Percentiles rank a stretch among this genome's conserved stretches.
phyloP scores from a whole-genome alignment of 2,329 filamentous ascomycete genomes.

The Helotiales sp. region DNA sequence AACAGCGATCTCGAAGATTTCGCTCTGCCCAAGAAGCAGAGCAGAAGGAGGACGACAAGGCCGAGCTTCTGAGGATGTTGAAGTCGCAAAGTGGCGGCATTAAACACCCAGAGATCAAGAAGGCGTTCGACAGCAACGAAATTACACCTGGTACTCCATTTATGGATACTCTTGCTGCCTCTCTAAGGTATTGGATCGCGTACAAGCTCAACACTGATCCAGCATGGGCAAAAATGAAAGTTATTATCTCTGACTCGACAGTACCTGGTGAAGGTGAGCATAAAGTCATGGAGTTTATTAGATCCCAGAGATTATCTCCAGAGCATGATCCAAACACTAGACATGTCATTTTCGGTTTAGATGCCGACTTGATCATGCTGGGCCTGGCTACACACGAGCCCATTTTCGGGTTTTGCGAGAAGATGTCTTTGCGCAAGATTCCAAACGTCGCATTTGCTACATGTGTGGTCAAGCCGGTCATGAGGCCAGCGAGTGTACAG shows the following conservation, averaged over 20 bases:
- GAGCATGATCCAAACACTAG: slow-evolving; percentile 95
- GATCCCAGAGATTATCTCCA: slow-evolving; percentile 86
- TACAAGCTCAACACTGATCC: slow-evolving; percentile 98
- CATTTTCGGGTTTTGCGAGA: slow-evolving; percentile 95
- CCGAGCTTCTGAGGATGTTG: slow-evolving; percentile 81
- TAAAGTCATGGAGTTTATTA: slow-evolving; percentile 98
- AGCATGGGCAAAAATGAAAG: slow-evolving; percentile 91
- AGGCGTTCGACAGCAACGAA: slow-evolving; percentile 84
- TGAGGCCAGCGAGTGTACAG: slow-evolving; percentile 81
- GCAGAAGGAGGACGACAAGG: slow-evolving; percentile 90
- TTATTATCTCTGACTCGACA: slow-evolving; percentile 97
- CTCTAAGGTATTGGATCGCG: slow-evolving; percentile 92
- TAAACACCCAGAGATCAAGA: slow-evolving; percentile 69
- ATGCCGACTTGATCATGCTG: slow-evolving; percentile 98
- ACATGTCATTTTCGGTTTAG: slow-evolving; percentile 96
- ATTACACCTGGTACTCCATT: slow-evolving; percentile 98
- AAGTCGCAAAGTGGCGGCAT: slow-evolving; percentile 70
- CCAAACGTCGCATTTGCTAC: slow-evolving; percentile 77
- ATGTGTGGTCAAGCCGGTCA: slow-evolving; percentile 93
- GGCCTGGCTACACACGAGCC: slow-evolving; percentile 96
- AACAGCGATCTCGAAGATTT: slow-evolving; percentile 94
- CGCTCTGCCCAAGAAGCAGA: slow-evolving; percentile 90
- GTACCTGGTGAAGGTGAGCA: slow-evolving; percentile 98
- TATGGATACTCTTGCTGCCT: slow-evolving; percentile 91
- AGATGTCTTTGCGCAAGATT: slow-evolving; percentile 92